Conservation (phyloP, 371 early-diverging fungal genomes). For the Mucor velutinosus region DNA sequence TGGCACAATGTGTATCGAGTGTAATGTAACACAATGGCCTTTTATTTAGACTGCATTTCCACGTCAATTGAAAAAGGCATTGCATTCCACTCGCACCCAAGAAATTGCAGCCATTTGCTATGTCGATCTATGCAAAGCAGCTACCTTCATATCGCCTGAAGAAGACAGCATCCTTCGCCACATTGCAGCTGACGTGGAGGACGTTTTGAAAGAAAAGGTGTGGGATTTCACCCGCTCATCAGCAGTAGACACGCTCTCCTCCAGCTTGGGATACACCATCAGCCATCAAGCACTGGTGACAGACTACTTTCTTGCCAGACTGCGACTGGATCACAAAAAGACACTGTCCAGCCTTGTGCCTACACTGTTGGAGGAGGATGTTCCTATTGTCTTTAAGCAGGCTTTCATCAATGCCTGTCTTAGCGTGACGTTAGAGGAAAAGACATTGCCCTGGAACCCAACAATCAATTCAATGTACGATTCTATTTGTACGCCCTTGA, state of each 20-base stretch:
- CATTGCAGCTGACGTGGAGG: slow-evolving; percentile 71
- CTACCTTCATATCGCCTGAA: slow-evolving; percentile 63
- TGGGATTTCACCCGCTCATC: slow-evolving; percentile 51
- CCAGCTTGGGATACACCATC: slow-evolving; percentile 46
- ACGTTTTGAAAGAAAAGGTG: slow-evolving; percentile 65
- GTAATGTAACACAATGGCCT: neutral
- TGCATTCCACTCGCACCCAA: slow-evolving; percentile 54
- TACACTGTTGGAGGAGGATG: slow-evolving; percentile 57
- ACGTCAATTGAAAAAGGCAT: slow-evolving; percentile 63
- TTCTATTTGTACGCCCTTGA: slow-evolving; percentile 63
- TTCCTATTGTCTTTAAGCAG: slow-evolving; percentile 66
- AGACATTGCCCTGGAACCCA: slow-evolving; percentile 72
- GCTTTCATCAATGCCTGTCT: slow-evolving; percentile 73
- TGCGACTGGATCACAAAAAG: slow-evolving; percentile 64
- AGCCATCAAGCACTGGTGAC: slow-evolving; percentile 58
- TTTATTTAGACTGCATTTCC: slow-evolving; percentile 58
- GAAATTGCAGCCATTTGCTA: slow-evolving; percentile 74
- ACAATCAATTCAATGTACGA: slow-evolving; percentile 63
- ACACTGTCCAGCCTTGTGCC: slow-evolving; percentile 67
- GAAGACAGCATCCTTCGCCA: slow-evolving; percentile 65
- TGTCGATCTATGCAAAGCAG: slow-evolving; percentile 75
- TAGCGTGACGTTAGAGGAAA: slow-evolving; percentile 65
- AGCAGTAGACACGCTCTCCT: slow-evolving; percentile 25
- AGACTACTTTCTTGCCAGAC: slow-evolving; percentile 69
- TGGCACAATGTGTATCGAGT: neutral